Conservation (phyloP, 768 basidiomycete species). For the Botryobasidium botryosum region DNA sequence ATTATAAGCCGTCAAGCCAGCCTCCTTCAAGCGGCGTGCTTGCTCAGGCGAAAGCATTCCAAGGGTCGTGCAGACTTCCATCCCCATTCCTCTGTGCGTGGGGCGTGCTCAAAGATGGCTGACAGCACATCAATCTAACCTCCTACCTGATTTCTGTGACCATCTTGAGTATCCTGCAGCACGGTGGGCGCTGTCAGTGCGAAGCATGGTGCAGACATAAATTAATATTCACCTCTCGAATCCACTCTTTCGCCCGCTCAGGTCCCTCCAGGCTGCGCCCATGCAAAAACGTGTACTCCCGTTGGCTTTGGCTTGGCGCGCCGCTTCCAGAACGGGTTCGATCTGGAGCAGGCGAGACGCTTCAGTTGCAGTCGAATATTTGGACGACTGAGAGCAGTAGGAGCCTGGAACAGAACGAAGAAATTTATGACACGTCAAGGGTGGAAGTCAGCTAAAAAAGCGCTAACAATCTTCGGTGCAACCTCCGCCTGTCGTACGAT, state of each 20-base stretch:
- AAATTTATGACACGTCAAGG: background rate
- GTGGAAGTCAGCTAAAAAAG: background rate
- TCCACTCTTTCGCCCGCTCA: slow-evolving; percentile 80
- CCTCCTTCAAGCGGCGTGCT: slow-evolving; percentile 80
- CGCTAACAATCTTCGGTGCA: slow-evolving; percentile 85
- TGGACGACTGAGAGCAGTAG: slow-evolving; percentile 96
- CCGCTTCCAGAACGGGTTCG: slow-evolving; percentile 85
- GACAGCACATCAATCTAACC: background rate
- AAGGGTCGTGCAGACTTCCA: slow-evolving; percentile 98
- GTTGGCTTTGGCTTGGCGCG: slow-evolving; percentile 85
- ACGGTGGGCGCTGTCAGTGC: background rate
- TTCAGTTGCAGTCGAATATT: slow-evolving; percentile 74
- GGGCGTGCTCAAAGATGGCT: no score
- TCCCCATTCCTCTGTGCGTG: slow-evolving; percentile 51
- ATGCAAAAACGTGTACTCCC: slow-evolving; percentile 97
- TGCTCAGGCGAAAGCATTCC: slow-evolving; percentile 95
- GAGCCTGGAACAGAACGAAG: slow-evolving; percentile 37
- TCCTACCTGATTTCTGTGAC: slow-evolving; percentile 32
- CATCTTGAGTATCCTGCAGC: slow-evolving; percentile 61
- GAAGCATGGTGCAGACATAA: background rate
- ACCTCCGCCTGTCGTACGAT: slow-evolving; percentile 51
- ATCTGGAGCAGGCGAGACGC: slow-evolving; percentile 77
- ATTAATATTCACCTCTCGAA: slow-evolving; percentile 38
- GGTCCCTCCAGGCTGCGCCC: slow-evolving; percentile 97
- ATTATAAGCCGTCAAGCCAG: slow-evolving; percentile 93